Evolutionary conservation across 805 yeast genomes (phyloP), one percentile per base, ranked within the genome.

Genomic region (Metschnikowia lochheadii): DNA sequence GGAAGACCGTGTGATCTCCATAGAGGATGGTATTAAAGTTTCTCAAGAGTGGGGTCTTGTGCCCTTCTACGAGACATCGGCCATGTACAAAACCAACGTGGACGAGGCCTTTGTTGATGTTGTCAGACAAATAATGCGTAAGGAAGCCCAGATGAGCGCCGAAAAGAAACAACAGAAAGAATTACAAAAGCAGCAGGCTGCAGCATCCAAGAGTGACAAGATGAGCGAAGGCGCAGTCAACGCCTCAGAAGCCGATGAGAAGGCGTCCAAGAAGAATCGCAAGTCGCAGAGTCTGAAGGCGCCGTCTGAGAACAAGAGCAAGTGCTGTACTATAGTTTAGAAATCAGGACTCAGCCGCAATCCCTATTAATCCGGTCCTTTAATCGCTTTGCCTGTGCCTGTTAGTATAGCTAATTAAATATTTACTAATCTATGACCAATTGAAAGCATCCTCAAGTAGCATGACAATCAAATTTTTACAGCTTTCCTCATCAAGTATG

Each of bases 31-130:
- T 40, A 84, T 87, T 46, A 81, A 80, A 50, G 86, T 89, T 4
- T 87, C 96, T 29, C 86, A 86, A 55, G 80, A 81, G 51, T 88
- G 97, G 95, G 95, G 92, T 15, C 79, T 80, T 60, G 94, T 88
- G 2, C 96, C 96, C 21, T 92, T 91, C 62, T 89, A 89, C 67
- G 96, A 91, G 67, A 85, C 96, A 1, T 84, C 94, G 60, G 98
- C 99, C n/a, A 83, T 89, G 82, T 81, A 84, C 64, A 83, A 85
- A 66, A 84, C 89, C 57, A 89, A 89, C 62, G 95, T 92, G 31
- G 96, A 89, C 63, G 96, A 90, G 61, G 94, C 92, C 0, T 94
- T 91, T 61, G 77, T 84, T 34, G 96, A 88, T 64, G 86, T 89
- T 32, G 95, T 91, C 11, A 81, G 96, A 64, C 96, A 89, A 62